Evolutionary conservation across 371 early-diverging fungal genomes (phyloP), one percentile per base, ranked within the genome.

Genomic region (Lichtheimia corymbifera): DNA sequence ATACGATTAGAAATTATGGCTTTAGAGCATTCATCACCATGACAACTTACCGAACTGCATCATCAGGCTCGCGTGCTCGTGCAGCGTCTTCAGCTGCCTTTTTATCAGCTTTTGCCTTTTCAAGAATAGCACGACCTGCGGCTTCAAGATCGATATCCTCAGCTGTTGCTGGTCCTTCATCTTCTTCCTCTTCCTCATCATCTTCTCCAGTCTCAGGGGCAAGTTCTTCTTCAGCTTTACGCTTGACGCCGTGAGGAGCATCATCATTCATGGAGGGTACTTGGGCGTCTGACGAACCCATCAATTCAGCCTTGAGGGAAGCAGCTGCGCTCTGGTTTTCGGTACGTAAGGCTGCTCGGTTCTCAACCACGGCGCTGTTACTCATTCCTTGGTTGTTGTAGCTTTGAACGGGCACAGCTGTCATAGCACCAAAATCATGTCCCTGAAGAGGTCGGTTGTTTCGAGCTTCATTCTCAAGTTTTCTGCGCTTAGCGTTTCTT

Each of bases 61-160:
- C 92, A 7, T 85, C 84, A 5, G 91, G 91, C 42, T 90, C 93
- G n/a, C 83, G 85, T 25, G 86, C 87, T 20, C 84, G 79, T 15
- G 73, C 77, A 24, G 72, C 79, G 4, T 80, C 75, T 30, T 83
- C 86, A 6, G 68, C 73, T 30, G 76, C 77, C 58, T 87, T 76
- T 65, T 82, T 86, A 53, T 82, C 82, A 45, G 70, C 76, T 17
- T 74, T 76, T 9, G 71, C 70, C 25, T 71, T 66, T 30, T 74
- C 73, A n/a, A 84, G 67, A 14, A 85, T 83, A 13, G 86, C 82
- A 43, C 76, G 77, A 4, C 82, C 84, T 25, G 64, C 63, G 12
- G 73, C 77, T 30, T 73, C 72, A 15, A 55, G 50, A n/a, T 69
- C 80, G 5, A 65, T 53, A 0, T 73, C 78, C 9, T 76, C 85